Percentiles rank a stretch among this genome's conserved stretches.
Evolutionary conservation across 129 eudicot species (phyloP).

Genomic region (Tagetes erecta): DNA sequence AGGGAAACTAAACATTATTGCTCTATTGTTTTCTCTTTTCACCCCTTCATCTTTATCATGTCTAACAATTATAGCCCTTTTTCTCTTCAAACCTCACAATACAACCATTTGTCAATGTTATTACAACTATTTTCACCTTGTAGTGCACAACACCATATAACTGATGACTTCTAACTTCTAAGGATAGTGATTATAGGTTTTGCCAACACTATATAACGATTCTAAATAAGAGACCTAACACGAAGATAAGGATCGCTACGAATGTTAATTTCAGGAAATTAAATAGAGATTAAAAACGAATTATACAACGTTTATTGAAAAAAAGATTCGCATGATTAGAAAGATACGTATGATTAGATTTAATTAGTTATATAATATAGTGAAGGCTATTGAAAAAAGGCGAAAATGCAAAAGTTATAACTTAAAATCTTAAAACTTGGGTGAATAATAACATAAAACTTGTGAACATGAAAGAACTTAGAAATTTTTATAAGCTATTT

Average conservation of each 20-base stretch:
- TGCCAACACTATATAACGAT: too few species aligned
- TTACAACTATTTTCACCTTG: neutral
- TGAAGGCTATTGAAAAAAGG: neutral
- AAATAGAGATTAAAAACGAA: too few species aligned
- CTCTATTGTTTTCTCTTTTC: neutral
- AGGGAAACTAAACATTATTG: conserved; percentile 43
- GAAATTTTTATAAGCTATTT: neutral
- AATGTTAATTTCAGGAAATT: too few species aligned
- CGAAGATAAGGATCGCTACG: too few species aligned
- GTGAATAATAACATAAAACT: neutral
- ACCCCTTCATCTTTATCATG: conserved; percentile 3
- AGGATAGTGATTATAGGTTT: too few species aligned
- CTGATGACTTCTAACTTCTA: too few species aligned
- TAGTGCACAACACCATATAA: too few species aligned
- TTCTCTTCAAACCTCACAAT: neutral
- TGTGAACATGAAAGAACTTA: neutral
- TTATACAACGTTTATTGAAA: too few species aligned
- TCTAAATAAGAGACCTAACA: too few species aligned
- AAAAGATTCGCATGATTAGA: too few species aligned
- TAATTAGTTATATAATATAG: neutral
- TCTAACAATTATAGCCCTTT: neutral
- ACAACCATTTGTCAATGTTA: neutral
- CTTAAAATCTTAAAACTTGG: neutral
- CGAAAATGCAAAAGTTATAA: neutral
- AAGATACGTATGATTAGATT: too few species aligned